Evolutionary conservation across 306 rosid species (phyloP).

Genomic region (Gillenia trifoliata): DNA sequence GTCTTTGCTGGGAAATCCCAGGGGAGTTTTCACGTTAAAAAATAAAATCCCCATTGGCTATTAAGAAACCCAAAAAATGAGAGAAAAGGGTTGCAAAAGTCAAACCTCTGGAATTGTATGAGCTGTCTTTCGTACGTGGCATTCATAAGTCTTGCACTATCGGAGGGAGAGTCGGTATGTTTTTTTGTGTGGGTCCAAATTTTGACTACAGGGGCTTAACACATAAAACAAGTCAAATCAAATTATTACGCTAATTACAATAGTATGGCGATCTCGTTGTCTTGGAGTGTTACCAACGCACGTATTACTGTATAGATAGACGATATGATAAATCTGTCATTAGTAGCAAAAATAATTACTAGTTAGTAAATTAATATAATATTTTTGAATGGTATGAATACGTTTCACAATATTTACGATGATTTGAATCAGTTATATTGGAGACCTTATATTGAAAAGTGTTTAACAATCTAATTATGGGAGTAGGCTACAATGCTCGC

Average conservation of each 20-base stretch:
- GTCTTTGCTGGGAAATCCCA: neutral
- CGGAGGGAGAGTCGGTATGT: neutral
- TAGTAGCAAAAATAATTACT: too few relatives aligned
- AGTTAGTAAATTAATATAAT: too few relatives aligned
- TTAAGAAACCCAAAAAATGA: neutral
- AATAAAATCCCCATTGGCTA: neutral
- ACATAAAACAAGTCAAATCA: neutral
- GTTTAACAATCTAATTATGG: too few relatives aligned
- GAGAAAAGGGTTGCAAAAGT: neutral
- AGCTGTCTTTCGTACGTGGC: constrained; percentile 15
- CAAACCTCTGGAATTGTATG: neutral
- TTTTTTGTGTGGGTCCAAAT: neutral
- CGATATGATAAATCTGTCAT: too few relatives aligned
- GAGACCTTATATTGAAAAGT: too few relatives aligned
- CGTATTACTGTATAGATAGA: neutral
- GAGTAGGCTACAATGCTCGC: too few relatives aligned
- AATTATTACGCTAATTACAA: neutral
- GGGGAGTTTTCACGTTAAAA: neutral
- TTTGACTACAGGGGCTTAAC: neutral
- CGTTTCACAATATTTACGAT: too few relatives aligned
- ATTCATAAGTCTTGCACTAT: neutral
- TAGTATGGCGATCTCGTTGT: too few relatives aligned
- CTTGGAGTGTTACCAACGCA: too few relatives aligned
- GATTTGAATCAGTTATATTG: too few relatives aligned
- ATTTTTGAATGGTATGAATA: too few relatives aligned